phyloP scores from a whole-genome alignment of 495 filamentous ascomycete genomes.

The Aspergillus mulundensis region DNA sequence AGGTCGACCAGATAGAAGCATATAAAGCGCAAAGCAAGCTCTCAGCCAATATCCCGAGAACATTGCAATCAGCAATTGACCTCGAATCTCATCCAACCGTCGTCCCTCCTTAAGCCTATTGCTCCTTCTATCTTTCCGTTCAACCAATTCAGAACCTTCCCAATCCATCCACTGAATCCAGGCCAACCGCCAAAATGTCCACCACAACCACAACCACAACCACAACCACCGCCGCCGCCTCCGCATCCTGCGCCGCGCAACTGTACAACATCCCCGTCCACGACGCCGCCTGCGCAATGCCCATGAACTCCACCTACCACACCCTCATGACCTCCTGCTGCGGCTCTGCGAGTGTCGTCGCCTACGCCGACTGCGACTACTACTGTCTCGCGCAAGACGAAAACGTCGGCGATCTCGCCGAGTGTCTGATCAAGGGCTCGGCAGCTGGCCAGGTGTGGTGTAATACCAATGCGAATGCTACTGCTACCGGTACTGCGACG shows the following conservation, averaged over 20 bases:
- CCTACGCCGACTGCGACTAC: constrained; percentile 40
- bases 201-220: constrained; percentile 18
- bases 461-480: constrained; percentile 33
- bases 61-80: too few species aligned
- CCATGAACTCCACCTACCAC: constrained; percentile 26
- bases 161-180: too few species aligned
- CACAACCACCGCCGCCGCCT: constrained; percentile 21
- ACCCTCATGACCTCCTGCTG: constrained; percentile 41
- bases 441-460: constrained; percentile 34
- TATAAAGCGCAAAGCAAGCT: too few species aligned
- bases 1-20: too few species aligned
- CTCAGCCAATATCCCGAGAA: too few species aligned
- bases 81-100: too few species aligned
- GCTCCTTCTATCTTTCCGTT: too few species aligned
- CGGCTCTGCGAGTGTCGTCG: constrained; percentile 29
- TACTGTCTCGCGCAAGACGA: constrained; percentile 41
- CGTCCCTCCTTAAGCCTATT: too few species aligned
- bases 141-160: too few species aligned
- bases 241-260: constrained; percentile 25
- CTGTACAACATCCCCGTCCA: constrained; percentile 35
- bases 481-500: constrained; percentile 26
- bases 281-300: constrained; percentile 37
- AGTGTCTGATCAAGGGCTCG: constrained; percentile 33
- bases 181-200: too few species aligned
- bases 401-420: constrained; percentile 29